Percentiles rank a stretch among this genome's conserved stretches.
Conservation (phyloP, 345 rosid genomes). For the Eucalyptus urophylla region DNA sequence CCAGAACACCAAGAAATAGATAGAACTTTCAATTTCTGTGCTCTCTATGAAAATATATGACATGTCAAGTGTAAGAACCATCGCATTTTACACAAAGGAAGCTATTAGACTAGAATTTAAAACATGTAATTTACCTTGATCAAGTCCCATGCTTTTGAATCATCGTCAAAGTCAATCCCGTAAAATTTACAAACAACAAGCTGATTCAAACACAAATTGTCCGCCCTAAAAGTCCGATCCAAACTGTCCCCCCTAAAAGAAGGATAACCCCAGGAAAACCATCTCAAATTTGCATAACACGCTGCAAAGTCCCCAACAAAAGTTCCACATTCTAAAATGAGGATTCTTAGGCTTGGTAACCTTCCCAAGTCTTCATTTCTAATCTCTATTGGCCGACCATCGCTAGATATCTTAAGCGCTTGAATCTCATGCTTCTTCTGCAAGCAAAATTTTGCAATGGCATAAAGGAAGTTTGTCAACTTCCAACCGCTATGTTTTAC, state of each 20-base stretch:
- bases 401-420: fast-evolving
- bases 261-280: fast-evolving
- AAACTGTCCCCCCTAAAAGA: too few relatives aligned
- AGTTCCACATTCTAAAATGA: fast-evolving
- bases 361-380: background rate
- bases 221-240: background rate
- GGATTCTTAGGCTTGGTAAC: background rate
- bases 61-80: background rate
- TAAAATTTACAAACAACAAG: background rate
- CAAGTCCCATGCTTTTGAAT: background rate
- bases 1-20: fast-evolving
- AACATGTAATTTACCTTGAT: background rate
- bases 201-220: fast-evolving
- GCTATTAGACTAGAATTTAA: background rate
- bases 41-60: fast-evolving
- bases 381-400: fast-evolving
- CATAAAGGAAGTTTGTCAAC: background rate
- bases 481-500: background rate
- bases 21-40: fast-evolving
- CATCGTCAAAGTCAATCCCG: fast-evolving
- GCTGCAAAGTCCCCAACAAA: fast-evolving
- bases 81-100: fast-evolving
- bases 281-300: fast-evolving
- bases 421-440: fast-evolving
- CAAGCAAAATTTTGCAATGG: background rate